Evolutionary conservation across 768 basidiomycete species (phyloP), one percentile per base, ranked within the genome.

Genomic region (Nidularia pulvinata): DNA sequence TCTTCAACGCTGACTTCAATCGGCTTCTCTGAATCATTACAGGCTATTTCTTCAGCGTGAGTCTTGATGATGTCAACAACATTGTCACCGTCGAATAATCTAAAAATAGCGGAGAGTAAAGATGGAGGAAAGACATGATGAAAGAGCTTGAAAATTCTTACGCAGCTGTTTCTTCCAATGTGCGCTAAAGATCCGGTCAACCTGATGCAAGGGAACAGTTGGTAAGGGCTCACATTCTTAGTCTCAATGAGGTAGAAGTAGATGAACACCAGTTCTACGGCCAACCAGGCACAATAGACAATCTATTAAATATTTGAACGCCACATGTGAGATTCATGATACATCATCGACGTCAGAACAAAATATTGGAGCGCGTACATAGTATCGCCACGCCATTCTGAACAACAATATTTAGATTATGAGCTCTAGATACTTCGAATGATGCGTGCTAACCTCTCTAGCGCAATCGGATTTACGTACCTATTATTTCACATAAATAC

Each of bases 381-480:
- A 49, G 33, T 49, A 49, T 49, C 33, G 22, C 48, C 48, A 49
- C 6, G 9, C 33, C 6, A 49, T 30, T 6, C 48, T 49, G 22
- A 32, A 13, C 6, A n/a, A 9, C n/a, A n/a, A n/a, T n/a, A n/a
- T n/a, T n/a, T n/a, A n/a, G n/a, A n/a, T n/a, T n/a, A 14, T 7
- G 19, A 39, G 37, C 10, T 13, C 13, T 9, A 9, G 6, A 25
- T 7, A 7, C 10, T 13, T 7, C 13, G 48, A 7, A 39, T 32
- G 33, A 25, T 25, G 33, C n/a, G 37, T 39, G 33, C 48, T 10
- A 9, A 49, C 48, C 10, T 13, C 13, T 30, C 7, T 6, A 49
- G 33, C 42, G 59, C 59, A 48, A 60, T 60, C 11, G 59, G 55
- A 37, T 59, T 59, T 37, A 55, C 56, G 45, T 59, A 59, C 51